Conservation (phyloP, 2,329 filamentous ascomycete genomes). For the Penicillium nordicum region DNA sequence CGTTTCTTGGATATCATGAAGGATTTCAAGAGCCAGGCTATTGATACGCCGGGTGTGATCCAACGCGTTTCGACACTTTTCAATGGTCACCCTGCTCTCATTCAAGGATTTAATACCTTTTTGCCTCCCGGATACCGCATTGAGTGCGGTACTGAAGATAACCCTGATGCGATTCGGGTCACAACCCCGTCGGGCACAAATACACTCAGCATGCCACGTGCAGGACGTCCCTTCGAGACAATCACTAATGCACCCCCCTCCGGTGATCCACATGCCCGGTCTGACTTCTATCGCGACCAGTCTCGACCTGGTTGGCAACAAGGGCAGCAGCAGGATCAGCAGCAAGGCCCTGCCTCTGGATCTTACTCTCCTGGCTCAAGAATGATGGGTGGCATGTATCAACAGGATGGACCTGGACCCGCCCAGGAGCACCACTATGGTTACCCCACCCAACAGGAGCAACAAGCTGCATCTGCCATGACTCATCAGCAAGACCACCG, state of each 20-base stretch:
- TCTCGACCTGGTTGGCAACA: slow-evolving; percentile 41
- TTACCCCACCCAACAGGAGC: slow-evolving; percentile 44
- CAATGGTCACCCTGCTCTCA: slow-evolving; percentile 88
- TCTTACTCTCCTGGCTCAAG: slow-evolving; percentile 43
- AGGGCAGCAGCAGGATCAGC: slow-evolving; percentile 28
- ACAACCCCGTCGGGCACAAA: slow-evolving; percentile 98
- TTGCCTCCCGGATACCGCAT: slow-evolving; percentile 93
- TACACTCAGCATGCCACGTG: slow-evolving; percentile 70
- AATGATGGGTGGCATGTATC: slow-evolving; percentile 38
- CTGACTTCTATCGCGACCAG: slow-evolving; percentile 41
- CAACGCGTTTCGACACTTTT: slow-evolving; percentile 94
- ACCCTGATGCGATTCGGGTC: slow-evolving; percentile 92
- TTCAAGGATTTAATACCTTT: slow-evolving; percentile 98
- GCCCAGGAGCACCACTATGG: slow-evolving; percentile 45
- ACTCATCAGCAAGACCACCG: slow-evolving; percentile 63
- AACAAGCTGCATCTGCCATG: slow-evolving; percentile 47
- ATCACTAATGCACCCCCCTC: slow-evolving; percentile 32
- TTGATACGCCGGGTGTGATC: slow-evolving; percentile 96
- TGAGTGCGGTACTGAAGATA: slow-evolving; percentile 88
- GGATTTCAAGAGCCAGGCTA: slow-evolving; percentile 98
- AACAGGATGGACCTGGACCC: slow-evolving; percentile 36
- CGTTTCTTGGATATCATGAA: slow-evolving; percentile 99
- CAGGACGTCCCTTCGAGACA: slow-evolving; percentile 36
- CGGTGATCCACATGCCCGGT: slow-evolving; percentile 31
- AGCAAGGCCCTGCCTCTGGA: slow-evolving; percentile 30